These are phyloP conservation scores for Wickerhamiella sergipiensis DNA, from an alignment of 805 yeast species.

Conservation along the genomic window DNA sequence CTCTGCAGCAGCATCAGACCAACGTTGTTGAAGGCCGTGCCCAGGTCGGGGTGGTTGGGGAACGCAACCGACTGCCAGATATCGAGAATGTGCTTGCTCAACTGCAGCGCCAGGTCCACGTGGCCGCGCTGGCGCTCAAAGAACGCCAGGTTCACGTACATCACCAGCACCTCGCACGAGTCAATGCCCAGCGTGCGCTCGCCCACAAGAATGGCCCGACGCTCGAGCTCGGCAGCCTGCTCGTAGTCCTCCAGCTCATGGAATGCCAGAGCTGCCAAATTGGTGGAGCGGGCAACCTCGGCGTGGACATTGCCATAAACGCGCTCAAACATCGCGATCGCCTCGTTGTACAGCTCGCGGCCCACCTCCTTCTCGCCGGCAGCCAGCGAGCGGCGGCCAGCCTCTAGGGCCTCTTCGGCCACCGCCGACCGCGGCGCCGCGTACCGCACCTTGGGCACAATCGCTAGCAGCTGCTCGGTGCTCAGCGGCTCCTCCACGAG, in stretches of 20 bases:
- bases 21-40: conserved; percentile 49
- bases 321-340: conserved; percentile 64
- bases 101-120: conserved; percentile 44
- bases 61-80: conserved; percentile 48
- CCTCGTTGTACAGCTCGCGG: conserved; percentile 49
- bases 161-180: conserved; percentile 57
- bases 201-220: conserved; percentile 55
- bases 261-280: conserved; percentile 52
- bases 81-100: conserved; percentile 45
- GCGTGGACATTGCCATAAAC: conserved; percentile 70
- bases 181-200: conserved; percentile 79
- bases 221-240: conserved; percentile 50
- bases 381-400: conserved; percentile 21
- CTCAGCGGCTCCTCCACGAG: not conserved
- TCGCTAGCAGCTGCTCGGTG: conserved; percentile 41
- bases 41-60: conserved; percentile 53
- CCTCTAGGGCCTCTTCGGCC: conserved; percentile 51
- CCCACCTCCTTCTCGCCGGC: conserved; percentile 29
- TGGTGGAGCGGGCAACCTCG: conserved; percentile 59
- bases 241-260: conserved; percentile 41
- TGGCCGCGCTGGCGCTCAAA: conserved; percentile 51
- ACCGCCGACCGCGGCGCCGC: conserved; percentile 51
- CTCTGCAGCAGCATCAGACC: conserved; percentile 45
- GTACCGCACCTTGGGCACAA: conserved; percentile 67
- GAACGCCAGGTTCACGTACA: conserved; percentile 61